These are phyloP conservation scores for Hymenoscyphus occultus DNA, from an alignment of 2,329 filamentous ascomycete genomes.

Conservation along the genomic window DNA sequence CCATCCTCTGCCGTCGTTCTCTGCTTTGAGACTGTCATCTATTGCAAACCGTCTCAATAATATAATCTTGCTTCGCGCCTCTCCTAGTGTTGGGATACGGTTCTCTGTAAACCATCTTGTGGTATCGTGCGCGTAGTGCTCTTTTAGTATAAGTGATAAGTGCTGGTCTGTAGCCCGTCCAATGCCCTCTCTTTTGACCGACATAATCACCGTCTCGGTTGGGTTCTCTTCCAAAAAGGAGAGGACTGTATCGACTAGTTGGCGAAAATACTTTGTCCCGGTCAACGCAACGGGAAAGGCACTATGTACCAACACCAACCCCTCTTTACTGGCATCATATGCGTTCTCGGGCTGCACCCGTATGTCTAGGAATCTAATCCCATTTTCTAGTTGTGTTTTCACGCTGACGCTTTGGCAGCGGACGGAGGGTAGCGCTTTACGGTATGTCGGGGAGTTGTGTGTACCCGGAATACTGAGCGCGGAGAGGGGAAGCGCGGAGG, in stretches of 20 bases:
- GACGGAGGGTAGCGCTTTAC: slow-evolving; percentile 84
- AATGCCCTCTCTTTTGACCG: slow-evolving; percentile 85
- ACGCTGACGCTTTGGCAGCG: slow-evolving; percentile 84
- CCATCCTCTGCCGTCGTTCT: slow-evolving; percentile 51
- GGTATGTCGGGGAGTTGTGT: slow-evolving; percentile 86
- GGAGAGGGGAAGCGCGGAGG: slow-evolving; percentile 69
- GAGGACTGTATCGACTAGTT: slow-evolving; percentile 68
- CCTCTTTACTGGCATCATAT: slow-evolving; percentile 57
- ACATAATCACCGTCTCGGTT: slow-evolving; percentile 79
- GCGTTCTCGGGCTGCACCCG: slow-evolving; percentile 67
- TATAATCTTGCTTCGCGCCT: slow-evolving; percentile 78
- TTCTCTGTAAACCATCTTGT: slow-evolving; percentile 77
- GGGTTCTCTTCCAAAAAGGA: slow-evolving; percentile 75
- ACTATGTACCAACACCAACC: slow-evolving; percentile 80
- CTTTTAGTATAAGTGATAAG: slow-evolving; percentile 68
- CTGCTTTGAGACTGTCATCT: slow-evolving; percentile 50
- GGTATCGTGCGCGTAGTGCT: slow-evolving; percentile 62
- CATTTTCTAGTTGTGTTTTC: slow-evolving; percentile 77
- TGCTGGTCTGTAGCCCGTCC: slow-evolving; percentile 77
- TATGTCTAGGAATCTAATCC: slow-evolving; percentile 91
- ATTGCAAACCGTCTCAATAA: slow-evolving; percentile 77
- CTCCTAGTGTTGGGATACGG: slow-evolving; percentile 72
- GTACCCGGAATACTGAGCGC: slow-evolving; percentile 89
- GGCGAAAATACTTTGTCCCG: slow-evolving; percentile 73
- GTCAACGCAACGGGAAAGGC: slow-evolving; percentile 85